Conservation (phyloP, 176 grass and related monocot genomes). For the Phoenix roebelenii region DNA sequence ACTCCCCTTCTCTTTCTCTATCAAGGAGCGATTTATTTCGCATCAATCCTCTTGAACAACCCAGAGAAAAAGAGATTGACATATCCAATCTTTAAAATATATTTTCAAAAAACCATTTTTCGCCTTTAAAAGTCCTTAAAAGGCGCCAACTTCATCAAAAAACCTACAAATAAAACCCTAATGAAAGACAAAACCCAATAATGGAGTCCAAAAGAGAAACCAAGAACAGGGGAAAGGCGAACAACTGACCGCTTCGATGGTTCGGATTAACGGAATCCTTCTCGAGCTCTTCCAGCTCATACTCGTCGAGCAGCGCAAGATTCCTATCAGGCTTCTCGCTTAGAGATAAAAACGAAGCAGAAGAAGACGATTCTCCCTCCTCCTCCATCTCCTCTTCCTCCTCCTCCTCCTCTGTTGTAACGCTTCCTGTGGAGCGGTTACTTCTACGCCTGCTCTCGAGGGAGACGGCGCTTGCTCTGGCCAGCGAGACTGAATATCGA, state of each 20-base stretch:
- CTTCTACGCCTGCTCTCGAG: too few species aligned
- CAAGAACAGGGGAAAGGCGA: not conserved
- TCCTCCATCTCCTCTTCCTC: slow-evolving; percentile 28
- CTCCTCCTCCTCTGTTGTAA: slow-evolving; percentile 13
- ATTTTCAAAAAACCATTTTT: too few species aligned
- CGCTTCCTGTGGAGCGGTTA: too few species aligned
- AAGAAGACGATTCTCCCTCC: not conserved
- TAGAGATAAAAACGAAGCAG: slow-evolving; percentile 50
- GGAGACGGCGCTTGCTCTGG: too few species aligned
- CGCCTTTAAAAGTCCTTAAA: too few species aligned
- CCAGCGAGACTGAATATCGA: not conserved
- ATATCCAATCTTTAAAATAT: too few species aligned
- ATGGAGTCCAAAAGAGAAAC: not conserved
- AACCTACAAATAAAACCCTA: not conserved
- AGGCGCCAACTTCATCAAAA: not conserved
- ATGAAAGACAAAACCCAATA: not conserved
- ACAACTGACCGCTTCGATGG: slow-evolving; percentile 59
- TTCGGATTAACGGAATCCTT: slow-evolving; percentile 23
- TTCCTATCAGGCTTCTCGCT: slow-evolving; percentile 77
- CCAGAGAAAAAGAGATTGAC: too few species aligned
- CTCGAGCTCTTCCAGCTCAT: slow-evolving; percentile 65
- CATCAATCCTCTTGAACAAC: too few species aligned
- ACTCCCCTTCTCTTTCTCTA: too few species aligned
- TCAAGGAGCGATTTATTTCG: too few species aligned
- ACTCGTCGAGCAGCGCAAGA: slow-evolving; percentile 61